phyloP scores from a whole-genome alignment of 371 early-diverging fungal genomes.

The Mortierella sp. region DNA sequence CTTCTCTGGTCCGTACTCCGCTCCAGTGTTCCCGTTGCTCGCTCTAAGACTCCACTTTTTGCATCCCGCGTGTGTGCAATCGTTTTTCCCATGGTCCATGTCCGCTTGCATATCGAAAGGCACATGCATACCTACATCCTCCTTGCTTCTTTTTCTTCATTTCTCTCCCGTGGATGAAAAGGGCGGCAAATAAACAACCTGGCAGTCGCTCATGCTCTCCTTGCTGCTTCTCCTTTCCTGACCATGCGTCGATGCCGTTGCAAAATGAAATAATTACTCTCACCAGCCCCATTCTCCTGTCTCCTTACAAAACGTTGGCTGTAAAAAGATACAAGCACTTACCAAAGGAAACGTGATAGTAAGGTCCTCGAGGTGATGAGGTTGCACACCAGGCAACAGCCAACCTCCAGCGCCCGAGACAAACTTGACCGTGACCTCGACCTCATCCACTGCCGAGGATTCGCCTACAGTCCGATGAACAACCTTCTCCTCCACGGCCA shows the following conservation, averaged over 20 bases:
- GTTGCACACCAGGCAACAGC: slow-evolving; percentile 46
- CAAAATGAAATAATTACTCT: not conserved
- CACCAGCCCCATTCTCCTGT: not conserved
- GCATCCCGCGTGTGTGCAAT: not conserved
- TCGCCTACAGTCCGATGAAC: slow-evolving; percentile 53
- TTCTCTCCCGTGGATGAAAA: not conserved
- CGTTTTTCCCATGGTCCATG: slow-evolving; percentile 11
- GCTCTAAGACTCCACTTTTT: not conserved
- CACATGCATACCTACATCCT: not conserved
- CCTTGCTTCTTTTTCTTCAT: not conserved
- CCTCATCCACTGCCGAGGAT: slow-evolving; percentile 53
- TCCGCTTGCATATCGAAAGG: slow-evolving; percentile 7
- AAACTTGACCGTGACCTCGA: slow-evolving; percentile 57
- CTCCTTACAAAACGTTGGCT: too few relatives aligned
- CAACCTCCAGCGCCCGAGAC: slow-evolving; percentile 50
- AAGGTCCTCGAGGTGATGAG: slow-evolving; percentile 50
- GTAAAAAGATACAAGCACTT: slow-evolving; percentile 14
- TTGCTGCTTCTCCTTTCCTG: not conserved
- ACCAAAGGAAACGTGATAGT: slow-evolving; percentile 50
- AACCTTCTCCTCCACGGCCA: slow-evolving; percentile 37
- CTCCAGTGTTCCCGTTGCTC: not conserved
- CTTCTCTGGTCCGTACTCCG: not conserved
- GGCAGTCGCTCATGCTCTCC: not conserved
- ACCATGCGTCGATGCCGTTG: not conserved
- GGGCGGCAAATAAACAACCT: slow-evolving; percentile 1